Evolutionary conservation across 495 filamentous ascomycete species (phyloP).

Genomic region (Parachaetomium inaequale): DNA sequence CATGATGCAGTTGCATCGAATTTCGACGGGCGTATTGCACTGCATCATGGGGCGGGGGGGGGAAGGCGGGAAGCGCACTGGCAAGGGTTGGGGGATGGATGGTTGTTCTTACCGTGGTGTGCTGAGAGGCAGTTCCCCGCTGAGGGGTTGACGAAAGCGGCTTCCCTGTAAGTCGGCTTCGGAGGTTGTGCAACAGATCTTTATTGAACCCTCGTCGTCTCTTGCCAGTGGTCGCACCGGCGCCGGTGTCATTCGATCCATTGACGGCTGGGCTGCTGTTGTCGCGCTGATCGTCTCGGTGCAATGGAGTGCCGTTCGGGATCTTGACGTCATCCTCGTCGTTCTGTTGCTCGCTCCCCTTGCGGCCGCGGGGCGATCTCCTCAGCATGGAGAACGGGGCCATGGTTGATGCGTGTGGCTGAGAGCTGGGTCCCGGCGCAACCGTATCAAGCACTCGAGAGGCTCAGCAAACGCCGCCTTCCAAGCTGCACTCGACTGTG

Average conservation of each 20-base stretch:
- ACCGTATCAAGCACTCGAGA: constrained; percentile 20
- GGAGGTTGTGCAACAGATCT: constrained; percentile 36
- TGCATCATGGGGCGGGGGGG: too few species aligned
- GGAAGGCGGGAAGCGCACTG: not conserved
- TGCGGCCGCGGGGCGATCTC: constrained; percentile 24
- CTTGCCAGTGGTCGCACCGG: constrained; percentile 21
- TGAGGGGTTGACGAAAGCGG: constrained; percentile 28
- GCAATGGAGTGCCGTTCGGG: not conserved
- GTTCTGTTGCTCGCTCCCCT: constrained; percentile 12
- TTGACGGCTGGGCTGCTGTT: constrained; percentile 6
- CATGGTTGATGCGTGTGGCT: constrained; percentile 23
- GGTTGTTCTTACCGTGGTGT: constrained; percentile 21
- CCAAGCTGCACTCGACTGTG: not conserved
- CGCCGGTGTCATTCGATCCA: not conserved
- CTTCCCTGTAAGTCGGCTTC: constrained; percentile 29
- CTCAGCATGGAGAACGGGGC: constrained; percentile 33
- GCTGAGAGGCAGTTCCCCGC: constrained; percentile 27
- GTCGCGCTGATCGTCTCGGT: constrained; percentile 6
- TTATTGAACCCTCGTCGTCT: constrained; percentile 34
- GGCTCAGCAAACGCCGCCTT: not conserved
- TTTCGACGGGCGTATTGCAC: not conserved
- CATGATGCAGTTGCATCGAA: constrained; percentile 10
- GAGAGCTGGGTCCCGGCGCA: not conserved
- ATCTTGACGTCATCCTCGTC: constrained; percentile 21
- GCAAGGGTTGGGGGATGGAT: not conserved